Base-by-base conservation (phyloP, 2,329 filamentous ascomycete species). In the Hymenoscyphus scutula region DNA sequence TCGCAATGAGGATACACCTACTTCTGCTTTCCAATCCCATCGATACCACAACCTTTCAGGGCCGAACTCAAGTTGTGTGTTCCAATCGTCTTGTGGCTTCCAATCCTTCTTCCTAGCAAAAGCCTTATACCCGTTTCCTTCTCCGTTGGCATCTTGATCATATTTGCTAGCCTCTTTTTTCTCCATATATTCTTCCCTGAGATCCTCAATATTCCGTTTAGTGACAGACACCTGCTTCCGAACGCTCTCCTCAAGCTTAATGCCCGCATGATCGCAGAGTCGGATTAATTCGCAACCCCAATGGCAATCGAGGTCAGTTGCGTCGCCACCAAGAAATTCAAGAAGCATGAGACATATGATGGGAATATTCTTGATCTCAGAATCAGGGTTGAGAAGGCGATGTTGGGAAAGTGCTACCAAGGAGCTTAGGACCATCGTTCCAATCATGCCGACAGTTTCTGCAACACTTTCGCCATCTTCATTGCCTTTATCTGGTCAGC, bases 361-460 rank as follows among this genome's bases (percentile, higher is more conserved):
- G 69, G 77, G 82, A 25, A 75, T 79, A 69, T 84, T 85, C 23
- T 77, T 70, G 55, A 74, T 78, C 51, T 77, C 74, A 3, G 77
- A 76, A 1, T 81, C 78, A 17, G 84, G 54, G 10, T 51, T 63
- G 57, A 71, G 61, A 5, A 71, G 62, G 23, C 53, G 27, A n/a
- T 69, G 65, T 29, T 70, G 74, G 5, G 80, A 77, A 19, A 84
- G 71, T 8, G 84, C 76, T 64, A 83, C 83, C 62, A 84, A 74
- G 37, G 78, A 80, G 56, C 84, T 83, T 72, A 82, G 82, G 58
- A 84, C 72, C 72, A 85, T 85, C 72, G 83, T 79, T 64, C 84
- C 79, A 77, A 83, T 79, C 81, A 85, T 84, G 64, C 82, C 77
- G 10, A 79, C 65, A 11, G 67, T 62, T 17, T 60, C 64, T n/a